Conservation (phyloP, 1,284 basidiomycete genomes). For the Naganishia liquefaciens region DNA sequence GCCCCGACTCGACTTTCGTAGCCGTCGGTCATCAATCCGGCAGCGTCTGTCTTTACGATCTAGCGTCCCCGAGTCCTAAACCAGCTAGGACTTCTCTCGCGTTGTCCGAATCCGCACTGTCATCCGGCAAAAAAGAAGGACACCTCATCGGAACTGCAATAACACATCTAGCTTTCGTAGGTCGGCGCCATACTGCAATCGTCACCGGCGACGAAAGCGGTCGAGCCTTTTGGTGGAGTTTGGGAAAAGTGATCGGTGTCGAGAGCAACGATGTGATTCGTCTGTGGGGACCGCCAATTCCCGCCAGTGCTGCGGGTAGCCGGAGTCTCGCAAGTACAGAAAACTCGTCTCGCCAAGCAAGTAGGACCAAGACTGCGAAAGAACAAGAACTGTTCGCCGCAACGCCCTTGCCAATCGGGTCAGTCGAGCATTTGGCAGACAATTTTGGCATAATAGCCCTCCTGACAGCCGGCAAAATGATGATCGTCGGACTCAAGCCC, state of each 20-base stretch:
- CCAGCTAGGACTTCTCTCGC: constrained; percentile 51
- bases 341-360: constrained; percentile 2
- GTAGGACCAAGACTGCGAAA: constrained; percentile 31
- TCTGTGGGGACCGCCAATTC: constrained; percentile 74
- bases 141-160: constrained; percentile 86
- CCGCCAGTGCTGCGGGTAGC: constrained; percentile 46
- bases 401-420: constrained; percentile 70
- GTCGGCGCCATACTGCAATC: constrained; percentile 87
- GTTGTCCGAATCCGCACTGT: constrained; percentile 56
- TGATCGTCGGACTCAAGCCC: constrained; percentile 90
- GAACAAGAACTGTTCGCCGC: constrained; percentile 37
- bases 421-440: constrained; percentile 74
- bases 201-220: constrained; percentile 89
- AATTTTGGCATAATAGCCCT: constrained; percentile 81
- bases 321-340: neutral
- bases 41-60: constrained; percentile 81
- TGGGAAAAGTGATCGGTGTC: constrained; percentile 93
- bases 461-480: constrained; percentile 84
- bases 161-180: constrained; percentile 84
- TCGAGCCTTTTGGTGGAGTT: constrained; percentile 89
- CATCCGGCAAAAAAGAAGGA: constrained; percentile 86
- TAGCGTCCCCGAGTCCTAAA: constrained; percentile 62
- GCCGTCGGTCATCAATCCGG: constrained; percentile 86
- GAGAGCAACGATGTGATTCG: constrained; percentile 93
- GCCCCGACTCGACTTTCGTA: constrained; percentile 89